Percentiles rank a stretch among this genome's conserved stretches.
Conservation (phyloP, 352 stramenopile species). For the Phytophthora tentaculata region DNA sequence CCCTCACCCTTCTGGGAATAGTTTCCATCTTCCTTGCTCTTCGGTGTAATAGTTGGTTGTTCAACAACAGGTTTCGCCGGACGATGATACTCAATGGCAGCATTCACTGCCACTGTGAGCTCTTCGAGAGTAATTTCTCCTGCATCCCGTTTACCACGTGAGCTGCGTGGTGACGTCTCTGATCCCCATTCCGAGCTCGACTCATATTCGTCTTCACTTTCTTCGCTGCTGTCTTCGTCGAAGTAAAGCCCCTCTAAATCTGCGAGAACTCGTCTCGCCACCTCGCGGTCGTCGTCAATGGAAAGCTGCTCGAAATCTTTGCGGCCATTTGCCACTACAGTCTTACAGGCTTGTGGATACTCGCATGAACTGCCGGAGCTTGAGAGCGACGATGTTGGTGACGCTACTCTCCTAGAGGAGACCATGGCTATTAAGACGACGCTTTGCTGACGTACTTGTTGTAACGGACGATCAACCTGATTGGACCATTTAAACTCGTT, state of each 20-base stretch:
- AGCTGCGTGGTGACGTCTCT: constrained; percentile 2
- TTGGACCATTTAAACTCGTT: constrained; percentile 18
- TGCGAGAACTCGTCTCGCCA: constrained; percentile 50
- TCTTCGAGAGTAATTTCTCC: constrained; percentile 53
- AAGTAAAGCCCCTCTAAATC: constrained; percentile 62
- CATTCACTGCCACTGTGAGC: constrained; percentile 58
- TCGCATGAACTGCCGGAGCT: constrained; percentile 9
- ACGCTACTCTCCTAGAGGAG: constrained; percentile 16
- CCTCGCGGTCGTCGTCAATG: constrained; percentile 18
- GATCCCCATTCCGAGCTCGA: constrained; percentile 20
- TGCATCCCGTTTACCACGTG: constrained; percentile 2
- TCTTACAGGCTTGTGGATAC: neutral
- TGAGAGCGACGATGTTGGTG: constrained; percentile 13
- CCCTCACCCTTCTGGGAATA: neutral
- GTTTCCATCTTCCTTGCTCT: neutral
- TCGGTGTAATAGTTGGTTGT: neutral
- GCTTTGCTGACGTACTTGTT: constrained; percentile 27
- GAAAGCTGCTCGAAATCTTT: constrained; percentile 11
- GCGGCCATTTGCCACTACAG: neutral
- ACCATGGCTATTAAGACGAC: constrained; percentile 25
- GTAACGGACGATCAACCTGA: constrained; percentile 31
- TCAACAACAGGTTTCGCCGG: constrained; percentile 3
- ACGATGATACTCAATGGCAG: constrained; percentile 58
- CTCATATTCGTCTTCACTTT: constrained; percentile 12
- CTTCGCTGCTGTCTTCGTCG: constrained; percentile 24